A percentile compares a stretch with the other conserved stretches of the same genome.
These are phyloP conservation scores for Xylariaceae sp. DNA, from an alignment of 2,329 filamentous ascomycete genomes.

Conservation along the genomic window DNA sequence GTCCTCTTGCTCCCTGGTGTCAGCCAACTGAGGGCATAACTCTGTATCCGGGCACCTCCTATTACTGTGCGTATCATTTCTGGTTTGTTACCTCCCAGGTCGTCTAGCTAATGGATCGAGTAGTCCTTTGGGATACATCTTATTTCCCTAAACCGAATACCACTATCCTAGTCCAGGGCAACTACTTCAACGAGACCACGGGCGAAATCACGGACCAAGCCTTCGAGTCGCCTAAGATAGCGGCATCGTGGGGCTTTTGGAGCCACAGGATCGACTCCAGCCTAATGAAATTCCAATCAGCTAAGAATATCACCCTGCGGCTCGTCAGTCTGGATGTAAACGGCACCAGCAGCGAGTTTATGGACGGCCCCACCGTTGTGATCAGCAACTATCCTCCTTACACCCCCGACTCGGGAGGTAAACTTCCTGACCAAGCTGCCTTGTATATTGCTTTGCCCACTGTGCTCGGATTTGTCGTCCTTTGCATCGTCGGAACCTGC, in stretches of 20 bases:
- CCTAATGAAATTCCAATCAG: slow-evolving; percentile 41
- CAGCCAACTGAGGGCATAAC: slow-evolving; percentile 47
- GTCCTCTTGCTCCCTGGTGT: slow-evolving; percentile 55
- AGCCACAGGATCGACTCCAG: slow-evolving; percentile 45
- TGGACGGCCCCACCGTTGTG: slow-evolving; percentile 46
- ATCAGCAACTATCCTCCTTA: slow-evolving; percentile 43
- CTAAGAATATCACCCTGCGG: slow-evolving; percentile 53
- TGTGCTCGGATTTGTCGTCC: slow-evolving; percentile 49
- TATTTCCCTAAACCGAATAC: slow-evolving; percentile 50
- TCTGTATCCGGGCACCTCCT: slow-evolving; percentile 49
- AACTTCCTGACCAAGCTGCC: slow-evolving; percentile 42
- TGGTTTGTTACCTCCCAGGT: neutral
- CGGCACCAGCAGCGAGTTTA: slow-evolving; percentile 32
- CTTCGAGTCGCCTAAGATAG: slow-evolving; percentile 41
- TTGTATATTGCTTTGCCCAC: slow-evolving; percentile 58
- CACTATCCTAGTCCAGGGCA: slow-evolving; percentile 38
- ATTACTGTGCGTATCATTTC: slow-evolving; percentile 48
- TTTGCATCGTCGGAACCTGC: slow-evolving; percentile 58
- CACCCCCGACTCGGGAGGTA: slow-evolving; percentile 34
- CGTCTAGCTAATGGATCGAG: slow-evolving; percentile 1
- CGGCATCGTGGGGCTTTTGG: slow-evolving; percentile 51
- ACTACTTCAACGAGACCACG: slow-evolving; percentile 37
- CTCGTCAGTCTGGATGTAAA: slow-evolving; percentile 44
- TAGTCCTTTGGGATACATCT: slow-evolving; percentile 61
- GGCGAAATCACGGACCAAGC: slow-evolving; percentile 39